Evolutionary conservation across 2,329 filamentous ascomycete species (phyloP).

Genomic region (Nannizzia gypsea): DNA sequence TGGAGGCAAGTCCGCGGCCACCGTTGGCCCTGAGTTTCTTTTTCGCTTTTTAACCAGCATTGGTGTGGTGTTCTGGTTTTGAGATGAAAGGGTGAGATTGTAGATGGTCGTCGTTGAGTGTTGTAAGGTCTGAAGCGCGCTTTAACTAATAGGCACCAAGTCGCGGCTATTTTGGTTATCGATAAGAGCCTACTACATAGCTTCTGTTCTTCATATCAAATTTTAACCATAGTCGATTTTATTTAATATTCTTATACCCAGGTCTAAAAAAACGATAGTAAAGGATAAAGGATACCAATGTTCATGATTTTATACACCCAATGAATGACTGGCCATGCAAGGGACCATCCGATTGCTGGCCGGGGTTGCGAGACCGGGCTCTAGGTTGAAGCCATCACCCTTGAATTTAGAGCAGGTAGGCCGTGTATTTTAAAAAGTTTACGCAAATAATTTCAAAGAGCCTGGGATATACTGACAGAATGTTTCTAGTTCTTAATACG

Average conservation of each 20-base stretch:
- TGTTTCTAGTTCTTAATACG: constrained; percentile 31
- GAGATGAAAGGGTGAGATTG: neutral
- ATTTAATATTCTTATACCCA: neutral
- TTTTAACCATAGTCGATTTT: neutral
- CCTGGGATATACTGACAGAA: constrained; percentile 7
- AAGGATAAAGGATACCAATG: no score
- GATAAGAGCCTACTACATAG: neutral
- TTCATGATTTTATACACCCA: neutral
- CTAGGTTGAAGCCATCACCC: constrained; percentile 27
- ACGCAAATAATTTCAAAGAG: neutral
- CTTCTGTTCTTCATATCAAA: neutral
- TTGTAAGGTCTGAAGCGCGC: neutral
- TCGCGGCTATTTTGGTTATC: neutral
- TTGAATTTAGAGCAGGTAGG: constrained; percentile 31
- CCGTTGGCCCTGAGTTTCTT: neutral
- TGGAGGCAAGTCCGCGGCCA: no score
- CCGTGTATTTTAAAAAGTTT: neutral
- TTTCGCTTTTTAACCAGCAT: neutral
- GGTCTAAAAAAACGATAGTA: neutral
- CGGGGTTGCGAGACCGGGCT: constrained; percentile 22
- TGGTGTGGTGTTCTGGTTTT: neutral
- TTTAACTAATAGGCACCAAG: no score
- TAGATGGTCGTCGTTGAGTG: neutral
- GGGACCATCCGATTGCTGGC: constrained; percentile 6
- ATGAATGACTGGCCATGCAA: neutral